These are phyloP conservation scores for Arthrocladium fulminans DNA, from an alignment of 2,329 filamentous ascomycete genomes.

Conservation along the genomic window DNA sequence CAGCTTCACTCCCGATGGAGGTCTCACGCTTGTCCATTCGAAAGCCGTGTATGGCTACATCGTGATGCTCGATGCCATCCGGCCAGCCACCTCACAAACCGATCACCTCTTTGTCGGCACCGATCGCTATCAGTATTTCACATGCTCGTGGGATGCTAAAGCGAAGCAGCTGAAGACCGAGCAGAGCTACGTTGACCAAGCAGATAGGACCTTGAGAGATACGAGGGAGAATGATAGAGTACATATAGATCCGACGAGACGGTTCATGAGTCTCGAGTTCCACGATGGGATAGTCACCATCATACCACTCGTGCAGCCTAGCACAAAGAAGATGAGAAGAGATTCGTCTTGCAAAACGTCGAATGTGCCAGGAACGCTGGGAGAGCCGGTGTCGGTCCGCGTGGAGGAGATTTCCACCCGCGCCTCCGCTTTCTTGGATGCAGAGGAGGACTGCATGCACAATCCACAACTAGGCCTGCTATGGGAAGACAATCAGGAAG, in stretches of 20 bases:
- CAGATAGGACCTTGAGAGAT: slow-evolving; percentile 57
- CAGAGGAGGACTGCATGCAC: slow-evolving; percentile 34
- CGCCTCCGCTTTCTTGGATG: slow-evolving; percentile 57
- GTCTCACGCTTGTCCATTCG: slow-evolving; percentile 57
- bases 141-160: slow-evolving; percentile 66
- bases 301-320: slow-evolving; percentile 51
- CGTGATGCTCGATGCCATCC: slow-evolving; percentile 72
- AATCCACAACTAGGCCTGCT: slow-evolving; percentile 56
- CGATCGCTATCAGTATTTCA: slow-evolving; percentile 84
- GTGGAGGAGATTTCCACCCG: slow-evolving; percentile 60
- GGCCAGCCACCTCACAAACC: slow-evolving; percentile 61
- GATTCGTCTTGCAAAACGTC: slow-evolving; percentile 23
- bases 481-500: slow-evolving; percentile 54
- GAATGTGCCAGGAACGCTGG: slow-evolving; percentile 45
- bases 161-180: slow-evolving; percentile 46
- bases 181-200: slow-evolving; percentile 51
- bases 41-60: slow-evolving; percentile 76
- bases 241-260: slow-evolving; percentile 69
- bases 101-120: slow-evolving; percentile 91
- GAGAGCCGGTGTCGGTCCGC: slow-evolving; percentile 52
- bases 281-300: slow-evolving; percentile 61
- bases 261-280: slow-evolving; percentile 57
- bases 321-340: slow-evolving; percentile 33
- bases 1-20: slow-evolving; percentile 51
- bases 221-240: slow-evolving; percentile 76